Evolutionary conservation across 371 early-diverging fungal species (phyloP), one percentile per base, ranked within the genome.

Genomic region (Zancudomyces culisetae): DNA sequence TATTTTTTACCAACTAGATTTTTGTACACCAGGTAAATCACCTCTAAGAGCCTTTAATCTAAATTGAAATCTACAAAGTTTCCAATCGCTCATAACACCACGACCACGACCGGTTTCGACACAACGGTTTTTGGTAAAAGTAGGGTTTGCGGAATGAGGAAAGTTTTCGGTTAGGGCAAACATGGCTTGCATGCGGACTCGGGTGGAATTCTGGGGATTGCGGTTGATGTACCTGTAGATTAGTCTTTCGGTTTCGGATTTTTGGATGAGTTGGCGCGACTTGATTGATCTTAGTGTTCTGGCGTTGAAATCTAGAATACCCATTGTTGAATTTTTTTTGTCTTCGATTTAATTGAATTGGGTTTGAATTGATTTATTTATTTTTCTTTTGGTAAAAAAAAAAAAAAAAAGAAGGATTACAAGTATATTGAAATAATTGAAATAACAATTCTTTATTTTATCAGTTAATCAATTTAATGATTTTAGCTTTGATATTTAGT

Each of bases 171-270:
- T 79, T 40, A 87, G 72, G 27, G 80, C 78, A 45, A 84, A 71
- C 60, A 85, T 87, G 26, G 88, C 88, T 62, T 83, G 81, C 55
- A 81, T 81, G 49, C 88, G 83, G 54, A 80, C 71, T 61, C 77
- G 80, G 27, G 83, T 73, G 30, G 82, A 80, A 26, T 85, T 59
- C 8, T 77, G 69, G 50, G 86, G 80, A 63, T 87, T 87, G 56
- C 81, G 78, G 40, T 82, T 78, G 57, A 87, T 70, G 63, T 77
- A 86, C 40, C 84, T 78, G 62, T 77, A 83, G 10, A 84, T 78
- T 57, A 81, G 80, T 45, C 86, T 79, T 58, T 77, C 68, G 43
- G 84, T 60, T 64, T 87, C 88, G 58, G 73, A 71, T 45, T 72
- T 64, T 49, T 79, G 79, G 20, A 83, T 79, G 21, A 77, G 62